Percentiles rank a stretch among this genome's conserved stretches.
Conservation (phyloP, 1,284 basidiomycete species). For the Trametes versicolor region DNA sequence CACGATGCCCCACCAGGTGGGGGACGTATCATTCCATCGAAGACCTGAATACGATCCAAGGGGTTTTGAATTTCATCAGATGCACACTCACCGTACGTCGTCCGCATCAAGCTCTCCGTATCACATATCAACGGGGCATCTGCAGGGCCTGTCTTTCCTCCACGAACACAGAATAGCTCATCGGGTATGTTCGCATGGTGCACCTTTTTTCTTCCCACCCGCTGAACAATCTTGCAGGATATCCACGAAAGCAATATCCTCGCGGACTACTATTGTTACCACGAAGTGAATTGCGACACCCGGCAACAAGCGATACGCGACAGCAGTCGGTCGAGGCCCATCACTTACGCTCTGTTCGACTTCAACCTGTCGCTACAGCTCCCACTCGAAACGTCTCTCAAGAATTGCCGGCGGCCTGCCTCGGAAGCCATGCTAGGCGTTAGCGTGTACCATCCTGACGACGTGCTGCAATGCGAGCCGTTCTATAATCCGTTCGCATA, state of each 20-base stretch:
- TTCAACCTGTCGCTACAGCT: conserved; percentile 4
- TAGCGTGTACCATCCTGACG: background rate
- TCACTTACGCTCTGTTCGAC: conserved; percentile 8
- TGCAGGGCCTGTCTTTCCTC: too few relatives aligned
- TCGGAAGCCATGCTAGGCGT: background rate
- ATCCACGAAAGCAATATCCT: background rate
- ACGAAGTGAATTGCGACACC: background rate
- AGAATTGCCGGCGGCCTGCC: background rate
- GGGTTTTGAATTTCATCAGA: too few relatives aligned
- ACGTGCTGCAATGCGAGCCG: background rate
- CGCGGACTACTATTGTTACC: background rate
- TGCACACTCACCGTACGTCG: too few relatives aligned
- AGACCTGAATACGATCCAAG: too few relatives aligned
- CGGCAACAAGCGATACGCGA: background rate
- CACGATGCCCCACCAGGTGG: too few relatives aligned
- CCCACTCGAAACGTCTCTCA: background rate
- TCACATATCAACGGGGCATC: too few relatives aligned
- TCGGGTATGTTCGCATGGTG: too few relatives aligned
- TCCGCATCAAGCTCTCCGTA: too few relatives aligned
- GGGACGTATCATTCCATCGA: too few relatives aligned
- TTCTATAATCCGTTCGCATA: conserved; percentile 16
- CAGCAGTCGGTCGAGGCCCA: background rate
- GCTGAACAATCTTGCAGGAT: too few relatives aligned
- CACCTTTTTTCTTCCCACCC: too few relatives aligned
- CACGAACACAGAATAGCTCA: too few relatives aligned